Conservation (phyloP, 2,329 filamentous ascomycete species). For the Diplodia corticola region DNA sequence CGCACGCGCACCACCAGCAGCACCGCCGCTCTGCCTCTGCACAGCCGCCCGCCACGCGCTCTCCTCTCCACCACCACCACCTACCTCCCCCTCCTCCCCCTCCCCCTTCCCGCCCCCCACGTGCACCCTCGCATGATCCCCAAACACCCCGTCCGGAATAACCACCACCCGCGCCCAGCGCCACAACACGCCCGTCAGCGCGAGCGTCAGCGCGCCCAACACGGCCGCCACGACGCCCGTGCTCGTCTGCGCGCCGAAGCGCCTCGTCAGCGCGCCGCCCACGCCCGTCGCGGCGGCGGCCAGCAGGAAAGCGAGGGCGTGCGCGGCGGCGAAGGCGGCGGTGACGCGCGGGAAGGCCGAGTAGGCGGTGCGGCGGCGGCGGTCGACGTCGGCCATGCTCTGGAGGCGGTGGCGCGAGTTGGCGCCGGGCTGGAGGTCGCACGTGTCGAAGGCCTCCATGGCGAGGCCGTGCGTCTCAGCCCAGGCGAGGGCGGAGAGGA, state of each 20-base stretch:
- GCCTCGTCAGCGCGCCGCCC: conserved; percentile 66
- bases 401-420: conserved; percentile 52
- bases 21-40: conserved; percentile 41
- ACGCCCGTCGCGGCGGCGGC: conserved; percentile 68
- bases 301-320: conserved; percentile 67
- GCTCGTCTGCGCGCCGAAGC: conserved; percentile 65
- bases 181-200: conserved; percentile 62
- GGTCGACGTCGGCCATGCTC: conserved; percentile 46
- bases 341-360: conserved; percentile 73
- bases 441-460: conserved; percentile 82
- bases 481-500: conserved; percentile 70
- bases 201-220: conserved; percentile 62
- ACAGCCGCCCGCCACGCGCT: conserved; percentile 53
- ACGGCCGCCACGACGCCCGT: conserved; percentile 70
- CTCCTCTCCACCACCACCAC: no score
- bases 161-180: conserved; percentile 68
- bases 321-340: conserved; percentile 70
- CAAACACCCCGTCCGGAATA: conserved; percentile 60
- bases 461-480: conserved; percentile 74
- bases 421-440: conserved; percentile 72
- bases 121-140: conserved; percentile 31
- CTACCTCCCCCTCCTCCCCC: no score
- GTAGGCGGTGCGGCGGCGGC: conserved; percentile 64
- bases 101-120: conserved; percentile 34
- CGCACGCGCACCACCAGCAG: conserved; percentile 36